Percentiles rank a stretch among this genome's conserved stretches.
Evolutionary conservation across 108 stramenopile genomes (phyloP).

Genomic region (Cyclostephanos invisitatus): DNA sequence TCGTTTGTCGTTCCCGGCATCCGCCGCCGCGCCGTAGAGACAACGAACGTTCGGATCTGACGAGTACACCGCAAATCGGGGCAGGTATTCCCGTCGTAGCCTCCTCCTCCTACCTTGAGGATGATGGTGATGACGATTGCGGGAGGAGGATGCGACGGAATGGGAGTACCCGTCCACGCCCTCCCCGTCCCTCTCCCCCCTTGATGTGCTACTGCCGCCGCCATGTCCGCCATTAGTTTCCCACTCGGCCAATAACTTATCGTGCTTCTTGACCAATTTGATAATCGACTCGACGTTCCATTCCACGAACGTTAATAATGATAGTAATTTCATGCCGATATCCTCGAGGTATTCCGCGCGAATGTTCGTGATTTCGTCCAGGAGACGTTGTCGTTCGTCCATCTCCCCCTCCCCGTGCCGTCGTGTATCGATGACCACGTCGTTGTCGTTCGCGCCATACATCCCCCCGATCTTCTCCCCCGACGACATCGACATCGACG

Average conservation of each 20-base stretch:
- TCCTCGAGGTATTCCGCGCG: slow-evolving; percentile 28
- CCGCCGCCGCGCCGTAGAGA: slow-evolving; percentile 31
- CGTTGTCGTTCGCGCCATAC: neutral
- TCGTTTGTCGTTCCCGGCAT: slow-evolving; percentile 29
- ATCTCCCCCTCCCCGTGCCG: neutral
- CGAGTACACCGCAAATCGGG: slow-evolving; percentile 33
- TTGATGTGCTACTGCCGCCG: too few relatives aligned
- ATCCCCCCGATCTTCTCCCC: neutral
- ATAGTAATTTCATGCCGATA: slow-evolving; percentile 51
- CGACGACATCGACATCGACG: too few relatives aligned
- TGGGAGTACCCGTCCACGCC: slow-evolving; percentile 7
- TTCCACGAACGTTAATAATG: slow-evolving; percentile 63
- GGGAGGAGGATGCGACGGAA: slow-evolving; percentile 16
- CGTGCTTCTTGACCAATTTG: slow-evolving; percentile 87
- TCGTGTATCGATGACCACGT: too few relatives aligned
- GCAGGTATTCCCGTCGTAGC: slow-evolving; percentile 37
- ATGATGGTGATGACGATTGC: slow-evolving; percentile 29
- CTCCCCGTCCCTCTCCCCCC: neutral
- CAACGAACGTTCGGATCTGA: slow-evolving; percentile 41
- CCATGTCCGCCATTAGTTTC: slow-evolving; percentile 12
- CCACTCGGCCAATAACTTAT: slow-evolving; percentile 52
- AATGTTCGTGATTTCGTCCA: slow-evolving; percentile 25
- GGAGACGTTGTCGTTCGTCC: neutral
- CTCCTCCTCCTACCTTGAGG: slow-evolving; percentile 4
- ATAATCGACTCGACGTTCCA: slow-evolving; percentile 67